phyloP scores from a whole-genome alignment of 2,329 filamentous ascomycete species.

The Neurospora sp. region DNA sequence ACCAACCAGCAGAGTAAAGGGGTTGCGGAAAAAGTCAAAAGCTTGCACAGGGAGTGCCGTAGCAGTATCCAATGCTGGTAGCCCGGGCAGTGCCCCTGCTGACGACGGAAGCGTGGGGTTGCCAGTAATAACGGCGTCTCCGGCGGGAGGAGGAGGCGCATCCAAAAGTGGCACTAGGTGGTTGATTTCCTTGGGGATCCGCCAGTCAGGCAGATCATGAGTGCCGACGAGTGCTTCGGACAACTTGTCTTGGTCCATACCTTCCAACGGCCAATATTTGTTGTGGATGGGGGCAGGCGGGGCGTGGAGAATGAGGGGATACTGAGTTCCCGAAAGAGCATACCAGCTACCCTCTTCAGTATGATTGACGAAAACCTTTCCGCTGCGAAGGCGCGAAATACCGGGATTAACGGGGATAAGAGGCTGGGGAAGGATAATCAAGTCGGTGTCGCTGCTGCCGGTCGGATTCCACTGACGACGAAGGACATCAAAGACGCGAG shows the following conservation, averaged over 20 bases:
- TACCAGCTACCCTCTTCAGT: constrained; percentile 88
- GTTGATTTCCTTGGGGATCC: not conserved
- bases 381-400: constrained; percentile 42
- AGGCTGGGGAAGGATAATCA: constrained; percentile 82
- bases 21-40: not conserved
- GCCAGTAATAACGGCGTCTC: not conserved
- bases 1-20: not conserved
- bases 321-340: constrained; percentile 76
- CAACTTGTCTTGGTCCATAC: constrained; percentile 36
- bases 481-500: constrained; percentile 80
- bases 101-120: not conserved
- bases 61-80: not conserved
- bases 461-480: constrained; percentile 54
- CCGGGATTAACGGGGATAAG: constrained; percentile 48
- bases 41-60: not conserved
- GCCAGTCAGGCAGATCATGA: constrained; percentile 47
- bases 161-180: not conserved
- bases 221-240: constrained; percentile 59
- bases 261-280: constrained; percentile 37
- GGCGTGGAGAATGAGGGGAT: constrained; percentile 72
- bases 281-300: constrained; percentile 35
- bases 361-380: constrained; percentile 74
- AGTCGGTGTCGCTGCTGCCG: constrained; percentile 55
- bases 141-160: not conserved
- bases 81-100: not conserved